These are phyloP conservation scores for Lonicera japonica DNA, from an alignment of 129 eudicot species.

Conservation along the genomic window DNA sequence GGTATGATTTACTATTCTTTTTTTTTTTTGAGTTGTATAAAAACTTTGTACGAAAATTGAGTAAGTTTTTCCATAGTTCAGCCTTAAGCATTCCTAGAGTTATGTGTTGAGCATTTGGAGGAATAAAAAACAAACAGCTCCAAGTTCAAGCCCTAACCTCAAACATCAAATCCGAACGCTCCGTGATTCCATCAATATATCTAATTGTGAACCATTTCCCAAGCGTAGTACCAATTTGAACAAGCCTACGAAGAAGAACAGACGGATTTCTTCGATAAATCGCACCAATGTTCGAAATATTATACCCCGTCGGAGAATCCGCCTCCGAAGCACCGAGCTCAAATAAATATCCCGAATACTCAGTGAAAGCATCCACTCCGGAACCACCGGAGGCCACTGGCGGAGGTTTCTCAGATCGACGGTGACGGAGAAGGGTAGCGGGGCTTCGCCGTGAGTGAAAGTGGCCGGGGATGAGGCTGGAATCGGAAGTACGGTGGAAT, in stretches of 20 bases:
- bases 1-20: too few species aligned
- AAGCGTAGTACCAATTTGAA: conserved; percentile 62
- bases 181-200: conserved; percentile 52
- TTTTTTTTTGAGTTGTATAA: too few species aligned
- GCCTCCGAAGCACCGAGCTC: conserved; percentile 72
- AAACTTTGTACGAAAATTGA: too few species aligned
- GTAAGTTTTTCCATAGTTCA: too few species aligned
- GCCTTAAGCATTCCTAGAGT: too few species aligned
- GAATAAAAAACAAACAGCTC: too few species aligned
- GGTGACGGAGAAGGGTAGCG: background rate
- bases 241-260: conserved; percentile 59
- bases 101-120: too few species aligned
- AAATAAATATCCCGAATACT: conserved; percentile 87
- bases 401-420: background rate
- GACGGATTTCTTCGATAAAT: conserved; percentile 65
- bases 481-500: too few species aligned
- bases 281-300: conserved; percentile 40
- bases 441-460: background rate
- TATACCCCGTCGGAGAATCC: conserved; percentile 60
- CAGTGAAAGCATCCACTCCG: conserved; percentile 67
- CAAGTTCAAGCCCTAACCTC: conserved; percentile 33
- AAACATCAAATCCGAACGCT: conserved; percentile 69
- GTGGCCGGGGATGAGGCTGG: background rate
- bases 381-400: conserved; percentile 6
- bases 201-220: conserved; percentile 79